Evolutionary conservation across 441 rosid genomes (phyloP).

Genomic region (Jatropha multifida): DNA sequence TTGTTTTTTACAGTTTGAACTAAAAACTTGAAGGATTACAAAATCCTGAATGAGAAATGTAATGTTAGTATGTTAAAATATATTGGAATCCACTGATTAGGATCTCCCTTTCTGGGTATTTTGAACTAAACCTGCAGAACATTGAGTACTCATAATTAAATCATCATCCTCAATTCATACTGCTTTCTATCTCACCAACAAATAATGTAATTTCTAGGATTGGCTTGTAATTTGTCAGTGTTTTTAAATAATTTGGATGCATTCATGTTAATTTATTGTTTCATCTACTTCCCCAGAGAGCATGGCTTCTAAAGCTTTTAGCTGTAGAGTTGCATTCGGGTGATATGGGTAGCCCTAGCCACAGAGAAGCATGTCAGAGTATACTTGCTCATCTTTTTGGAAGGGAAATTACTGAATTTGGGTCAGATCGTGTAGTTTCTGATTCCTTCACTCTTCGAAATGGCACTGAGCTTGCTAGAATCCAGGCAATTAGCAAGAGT

Average conservation of each 20-base stretch:
- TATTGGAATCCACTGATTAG: too few relatives aligned
- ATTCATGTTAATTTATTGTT: conserved; percentile 19
- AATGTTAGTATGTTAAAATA: too few relatives aligned
- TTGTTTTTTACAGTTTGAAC: background rate
- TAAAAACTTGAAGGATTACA: background rate
- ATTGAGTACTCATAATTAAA: too few relatives aligned
- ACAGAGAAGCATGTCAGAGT: conserved; percentile 71
- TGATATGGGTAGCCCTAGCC: conserved; percentile 54
- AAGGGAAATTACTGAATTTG: conserved; percentile 46
- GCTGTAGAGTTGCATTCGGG: conserved; percentile 85
- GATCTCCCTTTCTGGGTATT: too few relatives aligned
- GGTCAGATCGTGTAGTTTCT: conserved; percentile 38
- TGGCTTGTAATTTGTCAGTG: background rate
- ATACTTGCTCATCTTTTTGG: conserved; percentile 91
- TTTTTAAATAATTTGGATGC: background rate
- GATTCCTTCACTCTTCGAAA: conserved; percentile 42
- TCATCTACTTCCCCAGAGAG: conserved; percentile 58
- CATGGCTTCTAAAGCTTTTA: conserved; percentile 94
- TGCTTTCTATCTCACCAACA: background rate
- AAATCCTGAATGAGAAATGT: too few relatives aligned
- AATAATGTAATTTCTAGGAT: background rate
- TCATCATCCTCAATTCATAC: background rate
- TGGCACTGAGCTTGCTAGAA: conserved; percentile 50
- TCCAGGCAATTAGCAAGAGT: conserved; percentile 62
- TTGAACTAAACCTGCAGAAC: background rate